These are phyloP conservation scores for Hypoxylon sp. DNA, from an alignment of 2,329 filamentous ascomycete genomes.

Conservation along the genomic window DNA sequence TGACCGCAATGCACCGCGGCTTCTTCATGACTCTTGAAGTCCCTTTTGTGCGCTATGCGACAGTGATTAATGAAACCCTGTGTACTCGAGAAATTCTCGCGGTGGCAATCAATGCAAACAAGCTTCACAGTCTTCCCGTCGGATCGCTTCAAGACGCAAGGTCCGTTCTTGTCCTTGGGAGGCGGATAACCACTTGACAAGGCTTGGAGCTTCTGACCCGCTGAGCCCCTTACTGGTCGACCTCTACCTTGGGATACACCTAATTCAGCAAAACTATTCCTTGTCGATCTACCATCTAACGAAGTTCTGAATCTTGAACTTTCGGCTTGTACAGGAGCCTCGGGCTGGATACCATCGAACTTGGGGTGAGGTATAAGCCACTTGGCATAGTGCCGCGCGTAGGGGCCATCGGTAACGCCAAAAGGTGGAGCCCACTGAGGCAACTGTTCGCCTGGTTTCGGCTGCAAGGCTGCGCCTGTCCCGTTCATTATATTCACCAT, in stretches of 20 bases:
- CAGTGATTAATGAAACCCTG: slow-evolving; percentile 99
- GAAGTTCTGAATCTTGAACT: slow-evolving; percentile 62
- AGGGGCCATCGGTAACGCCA: slow-evolving; percentile 92
- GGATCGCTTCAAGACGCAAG: slow-evolving; percentile 86
- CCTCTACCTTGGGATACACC: slow-evolving; percentile 63
- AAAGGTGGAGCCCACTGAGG: slow-evolving; percentile 88
- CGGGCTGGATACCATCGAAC: slow-evolving; percentile 79
- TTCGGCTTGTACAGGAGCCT: slow-evolving; percentile 61
- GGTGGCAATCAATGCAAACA: slow-evolving; percentile 88
- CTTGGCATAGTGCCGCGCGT: slow-evolving; percentile 92
- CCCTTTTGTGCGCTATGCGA: slow-evolving; percentile 92
- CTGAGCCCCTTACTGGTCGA: slow-evolving; percentile 64
- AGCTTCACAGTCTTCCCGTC: slow-evolving; percentile 91
- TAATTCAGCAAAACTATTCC: slow-evolving; percentile 77
- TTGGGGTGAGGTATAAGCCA: slow-evolving; percentile 92
- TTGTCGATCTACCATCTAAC: slow-evolving; percentile 81
- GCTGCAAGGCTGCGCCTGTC: slow-evolving; percentile 77
- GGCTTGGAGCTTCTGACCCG: slow-evolving; percentile 76
- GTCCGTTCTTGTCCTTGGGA: slow-evolving; percentile 85
- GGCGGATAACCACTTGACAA: slow-evolving; percentile 79
- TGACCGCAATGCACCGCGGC: slow-evolving; percentile 91
- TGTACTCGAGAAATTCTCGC: slow-evolving; percentile 94
- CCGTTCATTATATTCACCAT: slow-evolving; percentile 81
- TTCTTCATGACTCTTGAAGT: slow-evolving; percentile 96
- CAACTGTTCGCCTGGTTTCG: slow-evolving; percentile 72